Conservation (phyloP, 148 eudicot species). For the Cornus controversa region DNA sequence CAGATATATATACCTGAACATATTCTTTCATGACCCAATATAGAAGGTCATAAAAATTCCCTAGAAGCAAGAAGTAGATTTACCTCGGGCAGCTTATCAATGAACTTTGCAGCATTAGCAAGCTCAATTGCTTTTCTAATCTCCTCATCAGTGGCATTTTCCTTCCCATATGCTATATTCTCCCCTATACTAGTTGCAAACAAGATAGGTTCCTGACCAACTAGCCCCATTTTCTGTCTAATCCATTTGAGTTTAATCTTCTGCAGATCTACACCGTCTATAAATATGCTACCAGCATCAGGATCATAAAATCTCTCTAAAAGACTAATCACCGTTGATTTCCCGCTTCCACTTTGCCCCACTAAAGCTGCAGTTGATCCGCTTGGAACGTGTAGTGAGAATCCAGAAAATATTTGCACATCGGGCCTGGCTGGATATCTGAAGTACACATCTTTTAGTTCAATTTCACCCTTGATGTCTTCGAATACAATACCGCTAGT, state of each 20-base stretch:
- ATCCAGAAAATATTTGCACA: constrained; percentile 69
- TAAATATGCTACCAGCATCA: constrained; percentile 60
- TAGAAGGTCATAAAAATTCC: too few species aligned
- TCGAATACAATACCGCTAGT: constrained; percentile 46
- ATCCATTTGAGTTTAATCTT: constrained; percentile 57
- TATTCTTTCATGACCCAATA: too few species aligned
- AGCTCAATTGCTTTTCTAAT: constrained; percentile 69
- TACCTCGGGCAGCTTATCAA: constrained; percentile 72
- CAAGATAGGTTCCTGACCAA: constrained; percentile 81
- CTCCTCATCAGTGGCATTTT: constrained; percentile 58
- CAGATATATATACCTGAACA: too few species aligned
- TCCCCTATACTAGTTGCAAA: constrained; percentile 60
- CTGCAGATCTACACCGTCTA: constrained; percentile 72
- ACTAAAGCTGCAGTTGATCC: constrained; percentile 75
- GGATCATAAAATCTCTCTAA: constrained; percentile 86
- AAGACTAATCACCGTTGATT: constrained; percentile 75
- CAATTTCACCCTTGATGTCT: constrained; percentile 68
- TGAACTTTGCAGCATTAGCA: constrained; percentile 77
- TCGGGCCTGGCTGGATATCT: constrained; percentile 82
- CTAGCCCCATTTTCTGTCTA: constrained; percentile 73
- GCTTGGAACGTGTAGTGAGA: constrained; percentile 50
- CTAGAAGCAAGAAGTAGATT: background rate
- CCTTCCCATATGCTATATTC: constrained; percentile 70
- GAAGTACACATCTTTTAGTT: constrained; percentile 63
- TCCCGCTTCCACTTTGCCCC: constrained; percentile 95